A percentile compares a stretch with the other conserved stretches of the same genome.
phyloP scores from a whole-genome alignment of 2,329 filamentous ascomycete genomes.

The Alternaria burnsii region DNA sequence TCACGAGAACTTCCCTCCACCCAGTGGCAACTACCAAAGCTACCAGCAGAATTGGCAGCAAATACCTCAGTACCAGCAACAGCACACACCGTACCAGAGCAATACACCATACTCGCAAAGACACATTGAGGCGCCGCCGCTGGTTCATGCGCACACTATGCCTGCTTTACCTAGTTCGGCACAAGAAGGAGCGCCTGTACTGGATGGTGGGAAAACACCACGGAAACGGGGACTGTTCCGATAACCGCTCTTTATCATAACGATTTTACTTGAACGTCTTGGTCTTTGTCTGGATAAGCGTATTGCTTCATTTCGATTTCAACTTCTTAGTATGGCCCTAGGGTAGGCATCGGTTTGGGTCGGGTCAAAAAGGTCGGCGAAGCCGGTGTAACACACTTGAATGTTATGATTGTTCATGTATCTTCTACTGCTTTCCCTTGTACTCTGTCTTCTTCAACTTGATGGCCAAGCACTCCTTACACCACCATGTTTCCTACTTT shows the following conservation, averaged over 20 bases:
- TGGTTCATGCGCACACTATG: slow-evolving; percentile 40
- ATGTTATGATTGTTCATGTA: neutral
- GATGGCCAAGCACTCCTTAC: neutral
- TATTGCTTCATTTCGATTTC: neutral
- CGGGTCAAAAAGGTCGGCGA: neutral
- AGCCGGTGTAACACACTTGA: neutral
- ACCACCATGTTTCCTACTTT: no score
- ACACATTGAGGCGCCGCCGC: slow-evolving; percentile 30
- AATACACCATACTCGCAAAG: slow-evolving; percentile 18
- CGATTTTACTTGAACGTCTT: neutral
- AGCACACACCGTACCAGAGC: slow-evolving; percentile 31
- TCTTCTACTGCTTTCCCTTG: neutral
- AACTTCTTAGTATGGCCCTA: neutral
- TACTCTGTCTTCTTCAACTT: neutral
- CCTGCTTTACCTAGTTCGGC: slow-evolving; percentile 31
- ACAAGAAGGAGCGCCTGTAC: slow-evolving; percentile 12
- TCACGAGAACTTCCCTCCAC: neutral
- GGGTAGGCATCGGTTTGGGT: neutral
- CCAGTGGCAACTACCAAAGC: slow-evolving; percentile 9
- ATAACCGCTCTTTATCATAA: slow-evolving; percentile 1
- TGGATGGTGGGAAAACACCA: slow-evolving; percentile 26
- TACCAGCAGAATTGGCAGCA: slow-evolving; percentile 29
- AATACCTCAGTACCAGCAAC: slow-evolving; percentile 6
- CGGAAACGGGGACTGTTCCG: slow-evolving; percentile 32
- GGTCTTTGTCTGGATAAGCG: neutral